phyloP scores from a whole-genome alignment of 2,329 filamentous ascomycete genomes.

The Fusarium xyrophilum region DNA sequence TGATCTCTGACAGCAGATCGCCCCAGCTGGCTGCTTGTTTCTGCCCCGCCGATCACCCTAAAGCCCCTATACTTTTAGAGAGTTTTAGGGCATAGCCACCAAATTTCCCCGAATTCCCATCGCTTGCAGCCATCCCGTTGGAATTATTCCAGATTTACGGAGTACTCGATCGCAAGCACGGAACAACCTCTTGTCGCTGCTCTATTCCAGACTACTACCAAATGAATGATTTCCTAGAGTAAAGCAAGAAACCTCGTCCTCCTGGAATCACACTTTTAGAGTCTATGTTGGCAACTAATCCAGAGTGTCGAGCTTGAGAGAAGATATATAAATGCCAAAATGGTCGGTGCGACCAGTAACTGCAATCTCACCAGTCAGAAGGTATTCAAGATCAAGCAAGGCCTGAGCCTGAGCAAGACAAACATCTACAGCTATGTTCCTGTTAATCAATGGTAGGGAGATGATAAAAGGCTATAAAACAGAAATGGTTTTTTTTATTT shows the following conservation, averaged over 20 bases:
- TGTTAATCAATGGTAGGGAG: not conserved
- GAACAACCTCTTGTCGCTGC: not conserved
- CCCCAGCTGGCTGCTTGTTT: not conserved
- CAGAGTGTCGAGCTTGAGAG: not conserved
- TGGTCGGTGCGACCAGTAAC: no score
- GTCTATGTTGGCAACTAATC: not conserved
- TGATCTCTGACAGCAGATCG: not conserved
- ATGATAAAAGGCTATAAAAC: not conserved
- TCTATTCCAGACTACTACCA: not conserved
- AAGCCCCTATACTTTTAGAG: not conserved
- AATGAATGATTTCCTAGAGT: not conserved
- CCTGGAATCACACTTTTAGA: not conserved
- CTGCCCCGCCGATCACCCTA: not conserved
- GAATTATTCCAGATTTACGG: not conserved
- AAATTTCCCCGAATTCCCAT: not conserved
- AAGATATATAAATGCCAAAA: not conserved
- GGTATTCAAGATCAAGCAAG: not conserved
- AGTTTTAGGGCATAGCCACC: not conserved
- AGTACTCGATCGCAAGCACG: not conserved
- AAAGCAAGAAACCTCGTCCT: not conserved
- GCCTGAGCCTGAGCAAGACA: accelerated
- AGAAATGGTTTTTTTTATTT: no score
- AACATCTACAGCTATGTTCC: not conserved
- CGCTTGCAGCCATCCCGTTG: not conserved
- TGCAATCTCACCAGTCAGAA: not conserved